A percentile compares a stretch with the other conserved stretches of the same genome.
These are phyloP conservation scores for Zasmidium citrigriseum DNA, from an alignment of 2,329 filamentous ascomycete genomes.

Conservation along the genomic window DNA sequence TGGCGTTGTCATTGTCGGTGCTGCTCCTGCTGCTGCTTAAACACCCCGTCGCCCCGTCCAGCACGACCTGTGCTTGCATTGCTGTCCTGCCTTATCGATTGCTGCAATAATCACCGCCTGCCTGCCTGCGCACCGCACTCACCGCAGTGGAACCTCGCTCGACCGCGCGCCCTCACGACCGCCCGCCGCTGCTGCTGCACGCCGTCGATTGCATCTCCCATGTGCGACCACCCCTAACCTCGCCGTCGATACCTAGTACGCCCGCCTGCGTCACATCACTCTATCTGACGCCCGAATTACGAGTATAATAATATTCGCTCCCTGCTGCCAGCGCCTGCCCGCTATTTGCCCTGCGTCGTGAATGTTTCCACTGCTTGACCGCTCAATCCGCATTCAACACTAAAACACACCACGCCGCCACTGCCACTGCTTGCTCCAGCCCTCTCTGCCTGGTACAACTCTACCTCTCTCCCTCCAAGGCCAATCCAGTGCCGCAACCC, in stretches of 20 bases:
- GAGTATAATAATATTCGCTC: slow-evolving; percentile 7
- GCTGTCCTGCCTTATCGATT: slow-evolving; percentile 1
- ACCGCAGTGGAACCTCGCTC: no score
- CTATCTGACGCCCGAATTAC: slow-evolving; percentile 8
- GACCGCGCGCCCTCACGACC: no score
- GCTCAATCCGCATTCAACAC: neutral
- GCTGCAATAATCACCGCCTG: neutral
- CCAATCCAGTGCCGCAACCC: slow-evolving; percentile 7
- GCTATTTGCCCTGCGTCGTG: slow-evolving; percentile 5
- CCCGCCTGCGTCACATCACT: slow-evolving; percentile 12
- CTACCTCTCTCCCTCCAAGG: slow-evolving; percentile 1
- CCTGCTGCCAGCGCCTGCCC: neutral
- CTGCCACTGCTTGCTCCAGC: neutral
- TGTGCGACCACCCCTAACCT: neutral
- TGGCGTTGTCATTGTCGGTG: no score
- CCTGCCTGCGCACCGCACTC: neutral
- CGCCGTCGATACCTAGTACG: slow-evolving; percentile 4
- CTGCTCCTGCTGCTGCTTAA: neutral
- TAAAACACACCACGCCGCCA: slow-evolving; percentile 8
- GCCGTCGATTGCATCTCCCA: neutral
- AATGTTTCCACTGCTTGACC: slow-evolving; percentile 11
- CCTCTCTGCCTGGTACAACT: slow-evolving; percentile 7
- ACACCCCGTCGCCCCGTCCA: neutral
- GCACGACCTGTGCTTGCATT: neutral
- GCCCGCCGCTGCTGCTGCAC: neutral